Evolutionary conservation across 1,284 basidiomycete species (phyloP), one percentile per base, ranked within the genome.

Genomic region (Leccinum huronense): DNA sequence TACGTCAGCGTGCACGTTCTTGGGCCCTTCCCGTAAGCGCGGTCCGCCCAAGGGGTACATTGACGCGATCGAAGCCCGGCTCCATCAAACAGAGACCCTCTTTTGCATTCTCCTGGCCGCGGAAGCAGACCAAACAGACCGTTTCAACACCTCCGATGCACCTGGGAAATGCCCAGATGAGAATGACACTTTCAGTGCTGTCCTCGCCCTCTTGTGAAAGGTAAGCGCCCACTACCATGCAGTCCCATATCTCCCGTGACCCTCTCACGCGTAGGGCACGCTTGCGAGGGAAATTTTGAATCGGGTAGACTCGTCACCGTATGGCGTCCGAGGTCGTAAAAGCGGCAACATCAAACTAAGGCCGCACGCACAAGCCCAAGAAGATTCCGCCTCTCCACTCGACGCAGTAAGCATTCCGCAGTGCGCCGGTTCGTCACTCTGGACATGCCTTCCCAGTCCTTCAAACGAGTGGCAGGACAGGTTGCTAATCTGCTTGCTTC

Each of bases 21-120:
- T 93, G 51, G 92, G 91, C 2, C 90, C 90, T 3, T 91, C 88
- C 10, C 84, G 90, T 67, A 94, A 94, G 74, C 86, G 90, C 67
- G 90, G 90, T 2, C 92, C 92, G 8, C 92, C 92, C 13, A 93
- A 93, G 72, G 93, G 93, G 2, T 95, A 95, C 79, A 94, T 95
- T 73, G 91, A 95, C 73, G 92, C 92, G 31, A 93, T 95, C 71
- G 93, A 95, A 75, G 90, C 90, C 11, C 86, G 93, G 11, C 80
- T 95, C 10, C 93, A 95, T 71, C 91, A 94, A 72, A 91, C 91
- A 51, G 93, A 95, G 74, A 91, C 93, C 0, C 80, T 95, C 54
- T 79, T 95, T 23, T 92, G 91, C 58, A 88, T 92, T 68, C 79
- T 94, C 60, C 80, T 94, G 54, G 81, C 86, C 58, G 84, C 86